Evolutionary conservation across 2,329 filamentous ascomycete species (phyloP).

Genomic region (Cercospora nicotianae): DNA sequence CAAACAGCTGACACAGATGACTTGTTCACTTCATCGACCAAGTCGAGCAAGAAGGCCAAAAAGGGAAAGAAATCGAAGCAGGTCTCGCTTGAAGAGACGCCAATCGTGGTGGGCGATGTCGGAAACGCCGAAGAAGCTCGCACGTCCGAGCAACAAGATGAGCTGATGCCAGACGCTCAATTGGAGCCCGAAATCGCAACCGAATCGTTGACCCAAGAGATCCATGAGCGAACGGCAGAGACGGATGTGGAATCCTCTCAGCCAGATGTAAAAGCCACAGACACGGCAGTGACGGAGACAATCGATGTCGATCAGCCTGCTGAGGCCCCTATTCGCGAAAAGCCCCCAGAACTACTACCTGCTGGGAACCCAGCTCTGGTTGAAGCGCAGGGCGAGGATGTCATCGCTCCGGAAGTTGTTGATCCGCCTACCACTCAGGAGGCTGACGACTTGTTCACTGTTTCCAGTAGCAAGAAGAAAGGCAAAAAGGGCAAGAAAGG

Average conservation of each 20-base stretch:
- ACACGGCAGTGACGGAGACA: not conserved
- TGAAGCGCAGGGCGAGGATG: not conserved
- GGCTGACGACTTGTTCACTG: constrained; percentile 9
- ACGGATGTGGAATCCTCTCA: not conserved
- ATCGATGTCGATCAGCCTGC: not conserved
- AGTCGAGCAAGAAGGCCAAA: constrained; percentile 24
- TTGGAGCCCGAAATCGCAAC: not conserved
- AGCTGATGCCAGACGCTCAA: not conserved
- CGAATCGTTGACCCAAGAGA: not conserved
- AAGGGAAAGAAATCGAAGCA: constrained; percentile 25
- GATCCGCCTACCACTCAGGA: not conserved
- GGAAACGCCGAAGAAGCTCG: not conserved
- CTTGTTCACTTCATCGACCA: not conserved
- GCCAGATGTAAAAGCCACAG: not conserved
- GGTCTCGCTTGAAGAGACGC: not conserved
- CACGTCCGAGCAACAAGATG: not conserved
- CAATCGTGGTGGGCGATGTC: not conserved
- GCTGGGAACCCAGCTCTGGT: not conserved
- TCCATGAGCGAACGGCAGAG: not conserved
- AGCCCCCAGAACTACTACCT: not conserved
- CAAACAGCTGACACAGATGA: not conserved
- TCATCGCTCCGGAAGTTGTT: not conserved
- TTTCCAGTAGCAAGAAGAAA: constrained; percentile 22
- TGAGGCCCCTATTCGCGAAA: not conserved
- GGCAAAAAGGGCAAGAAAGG: constrained; percentile 35